Conservation (phyloP, 2,329 filamentous ascomycete species). For the Rutstroemia sp. region DNA sequence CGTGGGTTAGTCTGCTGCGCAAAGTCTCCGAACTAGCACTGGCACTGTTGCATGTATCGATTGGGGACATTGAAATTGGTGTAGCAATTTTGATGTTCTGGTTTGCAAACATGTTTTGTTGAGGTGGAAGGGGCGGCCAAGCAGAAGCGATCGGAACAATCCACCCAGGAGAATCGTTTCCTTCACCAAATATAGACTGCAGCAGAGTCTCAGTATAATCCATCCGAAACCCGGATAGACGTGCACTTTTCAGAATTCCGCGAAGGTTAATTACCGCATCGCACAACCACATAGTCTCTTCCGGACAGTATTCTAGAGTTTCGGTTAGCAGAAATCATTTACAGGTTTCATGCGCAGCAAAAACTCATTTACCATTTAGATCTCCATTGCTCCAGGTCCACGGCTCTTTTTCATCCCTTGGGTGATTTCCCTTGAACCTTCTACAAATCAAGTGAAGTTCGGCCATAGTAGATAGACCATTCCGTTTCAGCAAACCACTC, state of each 20-base stretch:
- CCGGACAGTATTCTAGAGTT: constrained; percentile 12
- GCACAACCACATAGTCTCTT: constrained; percentile 12
- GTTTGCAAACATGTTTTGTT: not conserved
- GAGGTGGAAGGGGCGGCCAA: constrained; percentile 10
- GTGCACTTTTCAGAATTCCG: constrained; percentile 11
- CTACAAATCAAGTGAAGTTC: constrained; percentile 15
- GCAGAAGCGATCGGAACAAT: constrained; percentile 1
- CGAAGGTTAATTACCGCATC: constrained; percentile 13
- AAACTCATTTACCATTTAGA: not conserved
- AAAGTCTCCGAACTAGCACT: not conserved
- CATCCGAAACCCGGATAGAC: constrained; percentile 18
- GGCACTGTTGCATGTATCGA: not conserved
- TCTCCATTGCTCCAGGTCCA: not conserved
- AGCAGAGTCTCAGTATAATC: constrained; percentile 14
- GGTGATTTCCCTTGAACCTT: constrained; percentile 14
- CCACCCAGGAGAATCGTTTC: not conserved
- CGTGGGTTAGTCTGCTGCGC: not conserved
- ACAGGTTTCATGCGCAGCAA: not conserved
- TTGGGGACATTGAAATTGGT: not conserved
- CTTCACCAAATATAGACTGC: constrained; percentile 12
- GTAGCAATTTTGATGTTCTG: not conserved
- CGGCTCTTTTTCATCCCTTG: not conserved
- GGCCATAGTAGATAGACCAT: constrained; percentile 7
- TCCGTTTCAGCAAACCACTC: constrained; percentile 11
- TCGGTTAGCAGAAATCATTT: not conserved